phyloP scores from a whole-genome alignment of 1,284 basidiomycete species.

The Exobasidium cylindrosporum region DNA sequence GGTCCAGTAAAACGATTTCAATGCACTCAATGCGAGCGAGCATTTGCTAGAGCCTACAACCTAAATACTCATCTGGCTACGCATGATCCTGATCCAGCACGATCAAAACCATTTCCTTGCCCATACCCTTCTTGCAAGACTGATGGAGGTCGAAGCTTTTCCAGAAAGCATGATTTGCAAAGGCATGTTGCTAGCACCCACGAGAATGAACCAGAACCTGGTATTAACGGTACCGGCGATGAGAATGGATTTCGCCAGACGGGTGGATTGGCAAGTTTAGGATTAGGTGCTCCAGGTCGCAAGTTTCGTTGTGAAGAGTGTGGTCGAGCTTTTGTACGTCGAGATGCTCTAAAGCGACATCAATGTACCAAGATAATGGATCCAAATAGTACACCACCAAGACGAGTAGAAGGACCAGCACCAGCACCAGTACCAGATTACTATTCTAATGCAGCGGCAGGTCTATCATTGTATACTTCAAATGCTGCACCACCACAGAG shows the following conservation, averaged over 20 bases:
- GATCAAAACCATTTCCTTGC: slow-evolving; percentile 78
- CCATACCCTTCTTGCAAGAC: slow-evolving; percentile 68
- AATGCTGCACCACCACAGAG: not conserved
- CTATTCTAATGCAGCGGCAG: not conserved
- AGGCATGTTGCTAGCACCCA: slow-evolving; percentile 82
- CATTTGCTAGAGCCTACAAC: slow-evolving; percentile 84
- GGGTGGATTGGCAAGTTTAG: slow-evolving; percentile 39
- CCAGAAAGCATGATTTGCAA: slow-evolving; percentile 81
- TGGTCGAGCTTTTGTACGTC: slow-evolving; percentile 44
- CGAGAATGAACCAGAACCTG: slow-evolving; percentile 49
- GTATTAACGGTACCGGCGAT: slow-evolving; percentile 26
- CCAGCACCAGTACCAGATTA: not conserved
- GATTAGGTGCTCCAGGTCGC: slow-evolving; percentile 45
- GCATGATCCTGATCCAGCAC: slow-evolving; percentile 71
- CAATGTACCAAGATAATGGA: slow-evolving; percentile 26
- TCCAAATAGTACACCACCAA: not conserved
- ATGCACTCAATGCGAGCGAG: slow-evolving; percentile 58
- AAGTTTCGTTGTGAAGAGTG: slow-evolving; percentile 51
- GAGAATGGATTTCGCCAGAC: slow-evolving; percentile 19
- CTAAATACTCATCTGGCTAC: slow-evolving; percentile 85
- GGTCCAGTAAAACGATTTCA: slow-evolving; percentile 40
- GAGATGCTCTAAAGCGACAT: slow-evolving; percentile 47
- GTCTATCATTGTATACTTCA: slow-evolving; percentile 10
- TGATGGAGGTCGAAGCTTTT: slow-evolving; percentile 70
- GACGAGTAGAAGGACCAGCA: not conserved